phyloP scores from a whole-genome alignment of 108 stramenopile species.

The Fistulifera pelliculosa region DNA sequence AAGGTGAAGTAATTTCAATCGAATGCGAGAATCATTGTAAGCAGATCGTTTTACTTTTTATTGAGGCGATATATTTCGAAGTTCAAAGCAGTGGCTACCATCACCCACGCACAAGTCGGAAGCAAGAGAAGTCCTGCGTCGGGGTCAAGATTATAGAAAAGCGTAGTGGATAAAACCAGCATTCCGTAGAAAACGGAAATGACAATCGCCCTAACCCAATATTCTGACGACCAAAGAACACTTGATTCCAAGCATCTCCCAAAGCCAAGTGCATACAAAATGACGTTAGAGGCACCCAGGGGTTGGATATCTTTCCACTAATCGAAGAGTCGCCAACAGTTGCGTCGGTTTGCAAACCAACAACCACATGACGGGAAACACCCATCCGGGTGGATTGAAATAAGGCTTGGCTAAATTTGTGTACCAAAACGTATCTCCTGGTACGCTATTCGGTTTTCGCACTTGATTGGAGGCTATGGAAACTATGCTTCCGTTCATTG shows the following conservation, averaged over 20 bases:
- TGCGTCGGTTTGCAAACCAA: conserved; percentile 69
- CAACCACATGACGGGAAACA: conserved; percentile 77
- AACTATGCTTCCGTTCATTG: too few relatives aligned
- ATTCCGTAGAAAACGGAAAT: conserved; percentile 42
- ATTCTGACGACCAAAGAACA: conserved; percentile 64
- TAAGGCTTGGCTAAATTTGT: conserved; percentile 33
- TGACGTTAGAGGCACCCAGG: conserved; percentile 19
- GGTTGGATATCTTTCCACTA: conserved; percentile 7
- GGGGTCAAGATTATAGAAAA: conserved; percentile 38
- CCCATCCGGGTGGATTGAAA: conserved; percentile 65
- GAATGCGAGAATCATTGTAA: too few relatives aligned
- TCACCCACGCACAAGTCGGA: conserved; percentile 61
- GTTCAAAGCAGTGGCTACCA: conserved; percentile 53
- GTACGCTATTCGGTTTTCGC: background rate
- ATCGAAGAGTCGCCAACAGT: conserved; percentile 28
- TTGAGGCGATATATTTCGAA: conserved; percentile 36
- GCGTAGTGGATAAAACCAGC: conserved; percentile 31
- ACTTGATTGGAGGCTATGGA: conserved; percentile 2
- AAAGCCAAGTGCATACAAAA: conserved; percentile 50
- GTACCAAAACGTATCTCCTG: conserved; percentile 34
- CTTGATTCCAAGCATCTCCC: conserved; percentile 62
- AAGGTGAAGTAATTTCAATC: too few relatives aligned
- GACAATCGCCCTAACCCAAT: conserved; percentile 34
- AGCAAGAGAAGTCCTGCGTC: conserved; percentile 44
- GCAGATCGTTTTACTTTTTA: conserved; percentile 5